phyloP scores from a whole-genome alignment of 208 protist genomes.

The Trypanosomatidae sp. region DNA sequence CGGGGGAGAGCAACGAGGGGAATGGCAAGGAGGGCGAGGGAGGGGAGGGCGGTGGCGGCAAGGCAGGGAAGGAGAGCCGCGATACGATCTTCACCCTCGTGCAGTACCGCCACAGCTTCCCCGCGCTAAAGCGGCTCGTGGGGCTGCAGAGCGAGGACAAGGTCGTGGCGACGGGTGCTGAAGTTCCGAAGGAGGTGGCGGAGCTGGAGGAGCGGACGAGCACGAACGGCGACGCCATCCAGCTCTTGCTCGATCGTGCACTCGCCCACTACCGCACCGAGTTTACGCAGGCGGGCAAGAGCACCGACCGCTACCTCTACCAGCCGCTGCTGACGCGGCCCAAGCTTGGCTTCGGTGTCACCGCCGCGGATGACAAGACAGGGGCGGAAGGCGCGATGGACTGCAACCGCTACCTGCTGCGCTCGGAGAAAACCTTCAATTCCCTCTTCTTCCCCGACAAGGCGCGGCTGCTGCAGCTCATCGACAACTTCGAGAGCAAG shows the following conservation, averaged over 20 bases:
- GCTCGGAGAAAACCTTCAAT: constrained; percentile 82
- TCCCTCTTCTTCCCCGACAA: constrained; percentile 92
- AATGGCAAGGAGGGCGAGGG: background rate
- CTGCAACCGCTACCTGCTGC: constrained; percentile 74
- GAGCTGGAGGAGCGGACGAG: constrained; percentile 12
- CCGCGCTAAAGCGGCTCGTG: constrained; percentile 1
- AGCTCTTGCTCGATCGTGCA: constrained; percentile 12
- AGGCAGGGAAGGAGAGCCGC: too few relatives aligned
- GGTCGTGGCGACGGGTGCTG: background rate
- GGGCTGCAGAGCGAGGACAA: background rate
- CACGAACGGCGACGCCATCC: constrained; percentile 16
- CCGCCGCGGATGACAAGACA: too few relatives aligned
- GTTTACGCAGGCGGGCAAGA: constrained; percentile 44
- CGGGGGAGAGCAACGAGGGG: constrained; percentile 1
- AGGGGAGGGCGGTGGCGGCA: background rate
- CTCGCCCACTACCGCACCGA: constrained; percentile 14
- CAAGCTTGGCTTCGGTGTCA: constrained; percentile 10
- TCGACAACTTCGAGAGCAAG: constrained; percentile 78
- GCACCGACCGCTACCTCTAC: constrained; percentile 62
- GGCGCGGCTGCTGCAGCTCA: constrained; percentile 68
- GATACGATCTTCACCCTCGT: constrained; percentile 18
- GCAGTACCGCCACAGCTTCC: constrained; percentile 21
- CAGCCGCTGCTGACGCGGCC: constrained; percentile 38
- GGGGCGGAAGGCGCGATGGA: constrained; percentile 40
- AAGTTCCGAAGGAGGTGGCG: background rate